Evolutionary conservation across 148 eudicot species (phyloP), one percentile per base, ranked within the genome.

Genomic region (Diospyros lotus): DNA sequence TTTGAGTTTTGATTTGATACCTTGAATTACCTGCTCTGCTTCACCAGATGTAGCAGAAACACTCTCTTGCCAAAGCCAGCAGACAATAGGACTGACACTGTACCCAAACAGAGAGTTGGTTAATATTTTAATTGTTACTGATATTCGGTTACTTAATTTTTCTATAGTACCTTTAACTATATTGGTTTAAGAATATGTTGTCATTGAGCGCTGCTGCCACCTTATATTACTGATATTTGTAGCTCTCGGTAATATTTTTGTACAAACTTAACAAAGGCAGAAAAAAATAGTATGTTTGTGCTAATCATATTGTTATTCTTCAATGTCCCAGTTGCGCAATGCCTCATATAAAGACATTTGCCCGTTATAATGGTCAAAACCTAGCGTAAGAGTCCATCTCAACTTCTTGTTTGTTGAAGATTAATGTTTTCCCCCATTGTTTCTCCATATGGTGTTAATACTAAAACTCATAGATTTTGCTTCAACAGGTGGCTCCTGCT

Each of bases 261-360:
- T 11, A 28, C 78, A 78, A 63, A 73, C 46, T 68, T 28, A 28
- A 28, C 28, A 28, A 28, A 28, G 28, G 28, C 28, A 28, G 28
- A 28, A 28, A 28, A 28, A 0, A 28, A 28, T 28, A 28, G 28
- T 28, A 28, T 28, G 28, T 28, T 28, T 28, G 28, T 28, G 28
- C 28, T 28, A 28, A 28, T 28, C 4, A 63, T 72, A 73, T 70
- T 39, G 10, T 74, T 52, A 18, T 64, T 12, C 18, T 58, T 80
- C 50, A 56, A 43, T 73, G 48, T 79, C 81, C 39, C 93, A 95
- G 98, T 78, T 93, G 91, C 58, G 97, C 98, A 77, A 95, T 95
- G 97, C 97, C 98, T 75, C 98, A 95, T 78, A 95, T 92, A 78
- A 95, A 95, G 90, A 92, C 98, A 4, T 95, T 81, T 78, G 76